Evolutionary conservation across 202 grass and related monocot species (phyloP), one percentile per base, ranked within the genome.

Genomic region (Setaria viridis): DNA sequence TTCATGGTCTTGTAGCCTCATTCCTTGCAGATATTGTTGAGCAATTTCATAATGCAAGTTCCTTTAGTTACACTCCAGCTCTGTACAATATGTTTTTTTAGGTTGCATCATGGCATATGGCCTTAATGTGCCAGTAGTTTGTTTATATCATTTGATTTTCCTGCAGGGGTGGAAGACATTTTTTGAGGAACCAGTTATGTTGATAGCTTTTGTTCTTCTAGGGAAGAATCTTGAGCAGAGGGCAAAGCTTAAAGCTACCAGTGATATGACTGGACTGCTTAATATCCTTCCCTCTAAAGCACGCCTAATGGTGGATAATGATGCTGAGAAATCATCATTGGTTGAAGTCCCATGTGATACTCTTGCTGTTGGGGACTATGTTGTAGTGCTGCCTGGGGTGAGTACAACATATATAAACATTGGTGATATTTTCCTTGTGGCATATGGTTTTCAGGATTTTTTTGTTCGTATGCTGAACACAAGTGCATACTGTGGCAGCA

Each of bases 101-200:
- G 39, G 78, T 80, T 86, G 55, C 39, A 57, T 82, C 37, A 15
- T 67, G 7, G 20, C 41, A 50, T 45, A 78, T 82, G 47, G 14
- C 7, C 41, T 60, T 74, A 55, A 60, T 78, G 12, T 70, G 29
- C 59, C 25, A 39, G 3, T 8, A 46, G 54, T 71, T 88, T 92
- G 62, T 43, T 81, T 64, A 83, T 82, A 85, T 47, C 48, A 41
- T 88, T 58, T 80, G 16, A n/a, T 84, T 86, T 82, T 79, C 74
- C 79, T 91, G 87, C 84, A 99, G 97, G 97, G 93, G 46, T 99
- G 97, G 97, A 96, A 93, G 81, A 96, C 93, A 82, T 96, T 99
- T 87, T 99, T 99, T 84, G 97, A 99, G 82, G 97, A 99, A 77
- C 97, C 90, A 46, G 76, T 99, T 85, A 96, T 99, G 97, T 74